Evolutionary conservation across 768 basidiomycete species (phyloP).

Genomic region (Zangia roseola): DNA sequence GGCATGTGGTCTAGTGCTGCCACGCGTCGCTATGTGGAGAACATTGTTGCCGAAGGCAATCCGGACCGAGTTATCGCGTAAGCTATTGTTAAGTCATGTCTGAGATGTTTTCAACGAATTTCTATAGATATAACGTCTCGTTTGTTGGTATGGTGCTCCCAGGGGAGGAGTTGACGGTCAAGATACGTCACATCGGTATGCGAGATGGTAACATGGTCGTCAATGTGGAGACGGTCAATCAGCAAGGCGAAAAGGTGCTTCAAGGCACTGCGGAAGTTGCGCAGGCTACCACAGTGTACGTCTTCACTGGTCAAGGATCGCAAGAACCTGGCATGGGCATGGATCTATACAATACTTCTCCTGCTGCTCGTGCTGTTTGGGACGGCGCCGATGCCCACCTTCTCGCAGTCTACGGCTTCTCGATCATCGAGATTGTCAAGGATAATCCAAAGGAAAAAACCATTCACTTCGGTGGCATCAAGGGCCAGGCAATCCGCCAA

Average conservation of each 20-base stretch:
- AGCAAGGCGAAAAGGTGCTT: conserved; percentile 86
- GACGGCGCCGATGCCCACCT: conserved; percentile 93
- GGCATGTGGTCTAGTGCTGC: conserved; percentile 97
- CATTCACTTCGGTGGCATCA: conserved; percentile 98
- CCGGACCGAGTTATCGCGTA: conserved; percentile 88
- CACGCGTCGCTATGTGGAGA: conserved; percentile 90
- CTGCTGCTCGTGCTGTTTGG: conserved; percentile 96
- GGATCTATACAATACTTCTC: conserved; percentile 92
- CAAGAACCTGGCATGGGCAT: conserved; percentile 99
- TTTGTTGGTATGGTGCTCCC: conserved; percentile 98
- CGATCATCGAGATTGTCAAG: conserved; percentile 97
- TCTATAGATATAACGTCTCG: conserved; percentile 78
- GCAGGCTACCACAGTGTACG: conserved; percentile 90
- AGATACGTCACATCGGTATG: conserved; percentile 89
- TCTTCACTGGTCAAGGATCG: conserved; percentile 98
- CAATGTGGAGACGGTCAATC: conserved; percentile 82
- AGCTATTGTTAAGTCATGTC: conserved; percentile 33
- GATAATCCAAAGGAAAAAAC: conserved; percentile 98
- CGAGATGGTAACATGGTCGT: conserved; percentile 91
- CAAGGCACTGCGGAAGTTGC: conserved; percentile 91
- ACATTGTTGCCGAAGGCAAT: conserved; percentile 87
- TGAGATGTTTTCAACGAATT: conserved; percentile 1
- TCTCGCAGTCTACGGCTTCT: conserved; percentile 95
- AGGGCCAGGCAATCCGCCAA: conserved; percentile 96
- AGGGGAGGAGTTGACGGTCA: conserved; percentile 81